A percentile compares a stretch with the other conserved stretches of the same genome.
Evolutionary conservation across 2,329 filamentous ascomycete genomes (phyloP).

Genomic region (Dactylellina haptotyla): DNA sequence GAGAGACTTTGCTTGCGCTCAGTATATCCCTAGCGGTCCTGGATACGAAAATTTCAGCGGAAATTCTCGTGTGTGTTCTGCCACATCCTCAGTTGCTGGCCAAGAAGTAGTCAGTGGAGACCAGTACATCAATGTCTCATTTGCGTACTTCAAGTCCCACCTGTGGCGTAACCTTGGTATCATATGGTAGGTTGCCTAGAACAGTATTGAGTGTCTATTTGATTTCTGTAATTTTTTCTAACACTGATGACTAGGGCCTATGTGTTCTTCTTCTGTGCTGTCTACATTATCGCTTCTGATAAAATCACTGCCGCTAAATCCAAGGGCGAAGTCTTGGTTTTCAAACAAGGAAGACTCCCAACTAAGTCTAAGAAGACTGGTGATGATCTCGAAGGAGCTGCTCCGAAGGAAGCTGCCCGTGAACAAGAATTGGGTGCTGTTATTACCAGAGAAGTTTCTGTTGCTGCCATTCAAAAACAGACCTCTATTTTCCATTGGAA

Average conservation of each 20-base stretch:
- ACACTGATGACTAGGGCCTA: slow-evolving; percentile 28
- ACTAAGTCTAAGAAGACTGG: slow-evolving; percentile 60
- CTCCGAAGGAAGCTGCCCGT: slow-evolving; percentile 55
- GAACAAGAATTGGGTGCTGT: slow-evolving; percentile 48
- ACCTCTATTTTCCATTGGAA: slow-evolving; percentile 87
- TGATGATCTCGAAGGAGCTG: slow-evolving; percentile 62
- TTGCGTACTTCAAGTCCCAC: slow-evolving; percentile 69
- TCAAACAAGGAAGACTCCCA: slow-evolving; percentile 71
- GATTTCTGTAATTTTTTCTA: not conserved
- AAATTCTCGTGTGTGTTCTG: slow-evolving; percentile 66
- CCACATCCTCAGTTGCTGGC: slow-evolving; percentile 70
- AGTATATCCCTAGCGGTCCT: slow-evolving; percentile 64
- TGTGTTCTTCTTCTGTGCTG: slow-evolving; percentile 68
- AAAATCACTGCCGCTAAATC: slow-evolving; percentile 73
- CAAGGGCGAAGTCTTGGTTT: slow-evolving; percentile 80
- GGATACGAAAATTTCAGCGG: slow-evolving; percentile 63
- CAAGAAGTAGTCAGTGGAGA: slow-evolving; percentile 68
- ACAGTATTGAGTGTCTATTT: not conserved
- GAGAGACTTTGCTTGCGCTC: slow-evolving; percentile 71
- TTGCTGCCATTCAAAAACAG: slow-evolving; percentile 69
- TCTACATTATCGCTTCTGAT: slow-evolving; percentile 74
- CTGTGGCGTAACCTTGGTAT: slow-evolving; percentile 78
- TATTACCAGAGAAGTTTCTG: slow-evolving; percentile 59
- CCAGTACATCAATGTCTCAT: slow-evolving; percentile 67
- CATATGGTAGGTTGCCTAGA: slow-evolving; percentile 73